These are phyloP conservation scores for Leishmania martiniquensis DNA, from an alignment of 208 protist species.

Conservation along the genomic window DNA sequence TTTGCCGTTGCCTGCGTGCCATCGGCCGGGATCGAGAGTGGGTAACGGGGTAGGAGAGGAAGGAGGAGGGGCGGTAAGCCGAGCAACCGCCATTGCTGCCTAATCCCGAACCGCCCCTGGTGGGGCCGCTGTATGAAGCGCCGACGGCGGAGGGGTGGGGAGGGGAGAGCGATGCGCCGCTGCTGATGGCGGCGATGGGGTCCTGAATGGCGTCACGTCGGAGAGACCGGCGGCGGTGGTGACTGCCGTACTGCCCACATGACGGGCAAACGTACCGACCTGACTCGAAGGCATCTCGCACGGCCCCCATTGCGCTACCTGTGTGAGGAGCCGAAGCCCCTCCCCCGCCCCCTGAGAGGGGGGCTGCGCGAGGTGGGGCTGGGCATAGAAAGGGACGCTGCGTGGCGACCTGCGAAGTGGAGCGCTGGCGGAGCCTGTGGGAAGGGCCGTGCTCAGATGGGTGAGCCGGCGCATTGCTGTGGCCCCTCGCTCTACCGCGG, in stretches of 20 bases:
- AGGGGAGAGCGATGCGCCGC: background rate
- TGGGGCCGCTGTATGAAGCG: background rate
- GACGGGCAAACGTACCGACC: background rate
- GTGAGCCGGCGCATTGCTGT: background rate
- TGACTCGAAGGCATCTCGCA: background rate
- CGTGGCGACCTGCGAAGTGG: background rate
- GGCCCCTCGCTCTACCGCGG: too few relatives aligned
- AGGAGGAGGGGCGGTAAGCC: background rate
- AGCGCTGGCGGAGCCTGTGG: background rate
- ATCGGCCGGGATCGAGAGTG: background rate
- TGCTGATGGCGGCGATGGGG: background rate
- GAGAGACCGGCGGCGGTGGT: background rate
- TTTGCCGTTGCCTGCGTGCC: background rate
- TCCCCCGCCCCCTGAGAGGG: background rate
- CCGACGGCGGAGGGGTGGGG: too few relatives aligned
- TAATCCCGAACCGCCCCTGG: background rate
- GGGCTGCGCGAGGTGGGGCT: background rate
- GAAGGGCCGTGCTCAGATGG: background rate
- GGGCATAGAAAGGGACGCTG: background rate
- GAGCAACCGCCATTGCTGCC: background rate
- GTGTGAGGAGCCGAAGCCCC: background rate
- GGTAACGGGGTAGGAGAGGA: background rate
- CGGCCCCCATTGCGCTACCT: background rate
- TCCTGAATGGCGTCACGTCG: background rate
- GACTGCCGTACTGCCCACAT: background rate